Evolutionary conservation across 2,329 filamentous ascomycete genomes (phyloP).

Genomic region (Kalmusia sp.): DNA sequence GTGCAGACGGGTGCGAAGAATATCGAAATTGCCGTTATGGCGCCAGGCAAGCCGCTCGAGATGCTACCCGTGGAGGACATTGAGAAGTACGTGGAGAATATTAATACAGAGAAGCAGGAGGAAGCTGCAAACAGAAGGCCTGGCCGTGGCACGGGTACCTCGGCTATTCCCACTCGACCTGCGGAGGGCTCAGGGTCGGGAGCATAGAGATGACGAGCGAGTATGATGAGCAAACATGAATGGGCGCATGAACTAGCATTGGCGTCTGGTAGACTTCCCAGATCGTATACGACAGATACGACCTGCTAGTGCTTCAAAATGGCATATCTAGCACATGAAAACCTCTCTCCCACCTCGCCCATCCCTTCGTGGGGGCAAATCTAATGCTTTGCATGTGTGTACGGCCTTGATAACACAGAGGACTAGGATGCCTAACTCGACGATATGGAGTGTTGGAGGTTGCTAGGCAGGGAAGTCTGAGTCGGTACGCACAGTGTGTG

Average conservation of each 20-base stretch:
- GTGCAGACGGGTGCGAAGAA: slow-evolving; percentile 99
- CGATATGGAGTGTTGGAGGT: neutral
- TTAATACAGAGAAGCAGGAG: slow-evolving; percentile 99
- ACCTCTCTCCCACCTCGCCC: neutral
- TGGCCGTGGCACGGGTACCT: slow-evolving; percentile 66
- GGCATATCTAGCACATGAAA: slow-evolving; percentile 33
- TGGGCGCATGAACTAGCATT: slow-evolving; percentile 37
- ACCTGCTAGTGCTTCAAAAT: slow-evolving; percentile 30
- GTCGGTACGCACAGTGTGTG: too few species aligned
- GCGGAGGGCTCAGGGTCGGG: slow-evolving; percentile 47
- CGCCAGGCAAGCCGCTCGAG: slow-evolving; percentile 87
- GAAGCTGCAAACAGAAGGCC: slow-evolving; percentile 94
- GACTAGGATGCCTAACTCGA: neutral
- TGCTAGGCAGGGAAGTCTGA: neutral
- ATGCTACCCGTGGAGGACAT: slow-evolving; percentile 96
- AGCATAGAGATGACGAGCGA: slow-evolving; percentile 21
- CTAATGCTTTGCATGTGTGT: neutral
- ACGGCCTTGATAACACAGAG: neutral
- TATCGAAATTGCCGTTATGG: slow-evolving; percentile 99
- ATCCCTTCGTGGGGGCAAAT: slow-evolving; percentile 1
- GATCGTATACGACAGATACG: slow-evolving; percentile 36
- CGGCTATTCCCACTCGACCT: slow-evolving; percentile 76
- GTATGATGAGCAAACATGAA: slow-evolving; percentile 4
- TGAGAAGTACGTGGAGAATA: slow-evolving; percentile 96
- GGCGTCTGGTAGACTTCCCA: slow-evolving; percentile 40